Base-by-base conservation (phyloP, 345 rosid genomes). In the Sapria himalayana region DNA sequence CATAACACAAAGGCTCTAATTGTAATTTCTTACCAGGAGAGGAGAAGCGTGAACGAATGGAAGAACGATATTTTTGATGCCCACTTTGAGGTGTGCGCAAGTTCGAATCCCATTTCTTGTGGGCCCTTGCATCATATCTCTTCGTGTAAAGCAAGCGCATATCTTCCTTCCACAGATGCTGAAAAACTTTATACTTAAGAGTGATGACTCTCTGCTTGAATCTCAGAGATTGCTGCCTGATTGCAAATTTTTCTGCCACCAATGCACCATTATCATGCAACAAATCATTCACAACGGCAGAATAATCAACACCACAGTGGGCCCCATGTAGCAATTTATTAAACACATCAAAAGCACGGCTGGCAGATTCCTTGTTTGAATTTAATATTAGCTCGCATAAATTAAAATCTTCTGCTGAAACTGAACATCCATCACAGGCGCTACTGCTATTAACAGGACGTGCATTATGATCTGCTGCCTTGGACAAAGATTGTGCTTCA, bases 111-210 rank as follows among this genome's bases (percentile, higher is more conserved):
- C 39, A 39, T 66, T 73, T 84, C 50, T 63, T 77, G 41, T 68
- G 89, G 54, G 81, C 64, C 55, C 69, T 82, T 21, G 75, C 65
- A 37, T 70, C 72, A 29, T 39, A 54, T 63, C 74, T 91, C 56
- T 66, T 54, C 18, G 60, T 46, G 15, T 74, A 68, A 15, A 61
- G 71, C 51, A 63, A 50, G 13, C 50, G 67, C 69, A 71, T 17
- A 57, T 91, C 99, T 59, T 80, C 93, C 71, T 71, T 84, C 99
- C 99, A 91, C 14, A 65, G 49, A 46, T 67, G 74, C 49, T 65
- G 71, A 59, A 74, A 67, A 15, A 72, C 81, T 64, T 70, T 91
- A 54, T 70, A 82, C 67, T 91, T 77, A 23, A 84, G 78, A 17
- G 68, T 57, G 29, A 77, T 51, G 45, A 69, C 72, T 62, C 73